Base-by-base conservation (phyloP, 768 basidiomycete species). In the Auriscalpium orientale region DNA sequence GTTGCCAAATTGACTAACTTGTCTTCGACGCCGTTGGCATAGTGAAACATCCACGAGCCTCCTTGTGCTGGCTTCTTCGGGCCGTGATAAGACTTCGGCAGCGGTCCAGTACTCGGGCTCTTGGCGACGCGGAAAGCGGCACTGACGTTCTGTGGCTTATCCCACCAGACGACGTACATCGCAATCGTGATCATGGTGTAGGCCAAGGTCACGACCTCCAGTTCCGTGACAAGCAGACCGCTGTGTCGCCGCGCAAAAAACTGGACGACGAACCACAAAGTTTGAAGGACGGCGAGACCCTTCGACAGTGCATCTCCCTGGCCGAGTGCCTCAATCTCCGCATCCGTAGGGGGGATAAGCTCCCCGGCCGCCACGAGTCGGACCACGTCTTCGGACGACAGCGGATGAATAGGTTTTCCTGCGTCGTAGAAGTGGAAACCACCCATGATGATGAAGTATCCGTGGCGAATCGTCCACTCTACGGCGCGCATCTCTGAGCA, bases 161-260 rank as follows among this genome's bases (percentile, higher is more conserved):
- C 40, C 40, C 40, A 43, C 40, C 40, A 43, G 40, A 43, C 12
- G 13, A 18, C 40, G 40, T 43, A 43, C 40, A 43, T 43, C 40
- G 40, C 40, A 18, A 43, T 18, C 40, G 40, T 43, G 40, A 43
- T 43, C 13, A 18, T 43, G 7, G 21, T 57, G 20, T 63, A 68
- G 4, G 63, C 70, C 0, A 71, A 47, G 6, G 71, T 71, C 16
- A 61, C 62, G 10, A 72, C 38, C 57, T 73, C 72, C 2, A 73
- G 56, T 49, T 68, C 64, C 0, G 69, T 67, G 15, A 73, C 55
- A 1, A 54, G 47, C 9, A 71, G 63, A 47, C 58, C 57, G 43
- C 64, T 33, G 9, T 45, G 35, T 11, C n/a, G 20, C 2, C 71
- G 67, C 10, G 64, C 62, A 5, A 70, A 51, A 18, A 12, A 43